phyloP scores from a whole-genome alignment of 495 filamentous ascomycete genomes.

The Penicillium pulvis region DNA sequence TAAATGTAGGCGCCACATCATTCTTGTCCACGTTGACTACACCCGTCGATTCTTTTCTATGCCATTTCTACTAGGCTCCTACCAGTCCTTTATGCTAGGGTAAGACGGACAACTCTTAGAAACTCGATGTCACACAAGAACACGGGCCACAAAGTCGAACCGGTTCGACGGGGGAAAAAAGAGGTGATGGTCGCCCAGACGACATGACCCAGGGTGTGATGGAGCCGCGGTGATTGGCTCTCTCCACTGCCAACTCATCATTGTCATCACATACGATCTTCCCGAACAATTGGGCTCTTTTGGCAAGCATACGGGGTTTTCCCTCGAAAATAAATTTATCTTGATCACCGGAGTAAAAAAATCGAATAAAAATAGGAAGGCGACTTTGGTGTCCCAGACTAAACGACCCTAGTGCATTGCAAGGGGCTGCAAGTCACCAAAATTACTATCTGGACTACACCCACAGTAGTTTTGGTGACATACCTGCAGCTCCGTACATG shows the following conservation, averaged over 20 bases:
- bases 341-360: not conserved
- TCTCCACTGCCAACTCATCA: constrained; percentile 31
- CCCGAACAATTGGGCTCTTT: not conserved
- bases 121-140: constrained; percentile 1
- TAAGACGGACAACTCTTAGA: not conserved
- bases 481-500: constrained; percentile 13
- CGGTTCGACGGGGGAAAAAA: constrained; percentile 11
- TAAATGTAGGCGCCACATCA: not conserved
- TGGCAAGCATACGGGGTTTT: not conserved
- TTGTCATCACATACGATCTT: not conserved
- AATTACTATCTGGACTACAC: constrained; percentile 21
- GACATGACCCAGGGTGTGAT: constrained; percentile 19
- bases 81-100: not conserved
- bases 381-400: not conserved
- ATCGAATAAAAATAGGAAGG: not conserved
- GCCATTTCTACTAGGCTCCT: too few species aligned
- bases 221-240: constrained; percentile 28
- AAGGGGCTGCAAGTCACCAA: constrained; percentile 23
- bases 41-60: not conserved
- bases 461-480: constrained; percentile 4
- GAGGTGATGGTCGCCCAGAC: constrained; percentile 25
- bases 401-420: constrained; percentile 10
- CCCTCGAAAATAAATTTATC: not conserved
- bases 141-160: constrained; percentile 4
- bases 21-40: not conserved